Evolutionary conservation across 2,329 filamentous ascomycete genomes (phyloP), one percentile per base, ranked within the genome.

Genomic region (Neonectria sp.): DNA sequence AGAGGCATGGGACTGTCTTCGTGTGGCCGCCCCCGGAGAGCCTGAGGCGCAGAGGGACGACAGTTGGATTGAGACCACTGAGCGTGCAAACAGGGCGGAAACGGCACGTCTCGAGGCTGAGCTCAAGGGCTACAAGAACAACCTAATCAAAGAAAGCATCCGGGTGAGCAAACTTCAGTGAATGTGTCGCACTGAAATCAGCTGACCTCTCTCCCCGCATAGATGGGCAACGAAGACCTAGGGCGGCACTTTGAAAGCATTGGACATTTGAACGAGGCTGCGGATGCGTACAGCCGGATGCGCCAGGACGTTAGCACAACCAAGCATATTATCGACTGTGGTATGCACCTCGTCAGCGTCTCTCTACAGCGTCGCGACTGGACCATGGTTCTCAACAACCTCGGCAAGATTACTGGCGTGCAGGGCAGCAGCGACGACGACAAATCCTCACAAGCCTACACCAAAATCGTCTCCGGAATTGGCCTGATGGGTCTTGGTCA

Each of bases 91-190:
- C 74, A 89, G 89, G 72, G 82, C 84, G 2, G 92, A 97, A 79
- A 91, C 91, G 1, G 86, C 90, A 62, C 89, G 92, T n/a, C 85
- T 98, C 62, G 94, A 98, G 78, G 84, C 88, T 17, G 94, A 98
- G 80, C 85, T 99, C 24, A 95, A 95, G 80, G 92, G 92, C 1
- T 98, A 98, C 81, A 97, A 96, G 82, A 97, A 98, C 78, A 99
- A 98, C 76, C 83, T 98, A 49, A 95, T 99, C 75, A 97, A 98
- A 79, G 96, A 99, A 83, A 98, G 95, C 83, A 97, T 98, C 76
- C 84, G 95, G 73, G 95, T 97, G 85, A 52, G 68, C 13, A 24
- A 56, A 52, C 24, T n/a, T 9, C n/a, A n/a, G n/a, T n/a, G 1
- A 37, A 37, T 12, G 8, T 12, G n/a, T 33, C 8, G 4, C 9